These are phyloP conservation scores for Mycena citricolor DNA, from an alignment of 1,284 basidiomycete genomes.

Conservation along the genomic window DNA sequence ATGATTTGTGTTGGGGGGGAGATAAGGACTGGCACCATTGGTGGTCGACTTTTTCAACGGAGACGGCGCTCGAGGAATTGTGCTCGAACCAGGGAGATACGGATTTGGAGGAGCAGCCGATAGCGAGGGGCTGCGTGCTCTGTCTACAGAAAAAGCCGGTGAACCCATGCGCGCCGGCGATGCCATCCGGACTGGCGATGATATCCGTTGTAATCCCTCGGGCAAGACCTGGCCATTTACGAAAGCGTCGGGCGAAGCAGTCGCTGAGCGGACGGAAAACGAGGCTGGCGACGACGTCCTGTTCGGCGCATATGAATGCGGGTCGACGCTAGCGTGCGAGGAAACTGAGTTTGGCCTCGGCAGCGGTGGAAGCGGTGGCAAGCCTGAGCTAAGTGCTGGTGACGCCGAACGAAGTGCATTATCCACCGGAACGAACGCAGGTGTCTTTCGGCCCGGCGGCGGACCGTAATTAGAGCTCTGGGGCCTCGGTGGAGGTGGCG, in stretches of 20 bases:
- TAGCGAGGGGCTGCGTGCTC: conserved; percentile 24
- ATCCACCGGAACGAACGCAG: background rate
- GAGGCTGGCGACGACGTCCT: conserved; percentile 37
- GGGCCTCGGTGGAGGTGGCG: conserved; percentile 8
- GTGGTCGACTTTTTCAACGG: conserved; percentile 22
- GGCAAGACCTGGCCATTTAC: conserved; percentile 12
- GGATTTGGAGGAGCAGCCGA: conserved; percentile 18
- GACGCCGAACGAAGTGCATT: conserved; percentile 14
- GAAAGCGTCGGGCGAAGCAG: conserved; percentile 26
- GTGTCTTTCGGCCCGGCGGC: background rate
- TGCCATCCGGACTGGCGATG: conserved; percentile 6
- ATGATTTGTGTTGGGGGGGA: background rate
- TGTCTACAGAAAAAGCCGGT: conserved; percentile 19
- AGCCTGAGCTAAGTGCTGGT: conserved; percentile 10
- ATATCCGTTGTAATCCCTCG: background rate
- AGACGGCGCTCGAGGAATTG: conserved; percentile 14
- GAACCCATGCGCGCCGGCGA: conserved; percentile 19
- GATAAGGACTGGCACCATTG: conserved; percentile 17
- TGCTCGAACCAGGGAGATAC: conserved; percentile 14
- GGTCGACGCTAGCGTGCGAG: conserved; percentile 17
- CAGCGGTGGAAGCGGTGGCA: conserved; percentile 4
- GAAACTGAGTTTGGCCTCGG: conserved; percentile 15
- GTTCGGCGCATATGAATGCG: conserved; percentile 21
- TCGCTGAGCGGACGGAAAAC: conserved; percentile 30
- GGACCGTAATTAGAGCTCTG: conserved; percentile 4